Percentiles rank a stretch among this genome's conserved stretches.
phyloP scores from a whole-genome alignment of 164 flowering plant genomes.

The Saururus chinensis region DNA sequence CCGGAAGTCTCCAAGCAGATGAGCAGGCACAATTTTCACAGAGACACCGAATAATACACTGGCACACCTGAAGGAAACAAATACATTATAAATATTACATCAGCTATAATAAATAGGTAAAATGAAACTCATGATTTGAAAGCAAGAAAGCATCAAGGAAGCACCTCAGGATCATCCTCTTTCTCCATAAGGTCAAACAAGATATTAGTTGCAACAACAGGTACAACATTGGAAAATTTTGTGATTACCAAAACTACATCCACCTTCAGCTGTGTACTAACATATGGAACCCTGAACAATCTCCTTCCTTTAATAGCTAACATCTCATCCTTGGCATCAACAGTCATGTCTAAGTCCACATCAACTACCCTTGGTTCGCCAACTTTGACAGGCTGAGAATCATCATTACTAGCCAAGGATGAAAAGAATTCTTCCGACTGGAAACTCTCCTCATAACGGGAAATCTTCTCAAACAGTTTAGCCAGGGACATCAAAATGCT shows the following conservation, averaged over 20 bases:
- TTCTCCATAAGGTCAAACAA: constrained; percentile 49
- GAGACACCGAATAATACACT: constrained; percentile 33
- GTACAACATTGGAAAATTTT: constrained; percentile 49
- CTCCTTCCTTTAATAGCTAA: constrained; percentile 24
- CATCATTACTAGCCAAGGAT: constrained; percentile 14
- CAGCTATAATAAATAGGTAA: neutral
- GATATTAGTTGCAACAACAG: constrained; percentile 52
- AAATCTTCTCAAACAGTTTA: constrained; percentile 36
- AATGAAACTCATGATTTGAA: neutral
- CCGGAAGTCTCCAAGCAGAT: constrained; percentile 30
- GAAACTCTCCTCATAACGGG: constrained; percentile 13
- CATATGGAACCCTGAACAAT: constrained; percentile 18
- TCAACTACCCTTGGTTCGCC: constrained; percentile 46
- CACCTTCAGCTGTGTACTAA: constrained; percentile 43
- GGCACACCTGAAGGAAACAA: constrained; percentile 34
- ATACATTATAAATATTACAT: no score
- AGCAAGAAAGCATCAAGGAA: neutral
- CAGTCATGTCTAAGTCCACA: constrained; percentile 67
- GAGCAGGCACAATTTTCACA: constrained; percentile 50
- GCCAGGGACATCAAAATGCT: constrained; percentile 49
- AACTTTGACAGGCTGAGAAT: constrained; percentile 10
- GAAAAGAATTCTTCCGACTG: constrained; percentile 29
- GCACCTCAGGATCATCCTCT: constrained; percentile 56
- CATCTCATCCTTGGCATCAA: constrained; percentile 37
- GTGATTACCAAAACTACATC: constrained; percentile 60